Evolutionary conservation across 2,329 filamentous ascomycete genomes (phyloP), one percentile per base, ranked within the genome.

Genomic region (Myriosclerotinia scirpicola): DNA sequence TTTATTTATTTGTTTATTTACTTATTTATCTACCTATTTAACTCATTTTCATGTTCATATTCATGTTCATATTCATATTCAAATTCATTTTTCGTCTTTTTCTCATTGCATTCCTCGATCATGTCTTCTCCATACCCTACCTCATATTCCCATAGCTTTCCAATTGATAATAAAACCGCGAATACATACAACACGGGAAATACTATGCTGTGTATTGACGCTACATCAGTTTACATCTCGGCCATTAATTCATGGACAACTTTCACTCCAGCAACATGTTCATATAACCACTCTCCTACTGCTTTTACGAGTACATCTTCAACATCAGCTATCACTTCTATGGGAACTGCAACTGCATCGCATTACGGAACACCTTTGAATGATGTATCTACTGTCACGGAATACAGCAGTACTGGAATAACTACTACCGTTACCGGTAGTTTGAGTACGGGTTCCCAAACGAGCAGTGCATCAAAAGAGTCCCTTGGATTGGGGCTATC

Each of bases 381-480:
- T 36, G 42, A 55, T 44, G 56, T 66, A 38, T 66, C 64, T 8
- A 66, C 58, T 5, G 20, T 66, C 38, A 66, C 64, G 1, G 58
- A 66, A 20, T 62, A 48, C n/a, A 62, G 64, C 15, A 62, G 56
- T 11, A 63, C 50, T 48, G 42, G 40, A 38, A 63, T 38, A 12
- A 66, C 64, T 20, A 66, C 64, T 11, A 66, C 64, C 3, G 36
- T 63, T 17, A 66, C 64, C 11, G n/a, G 48, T 26, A 65, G 54
- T 22, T 14, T 54, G 56, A 50, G 34, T 34, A 48, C 54, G 38
- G n/a, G 30, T 17, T 60, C 64, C n/a, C 64, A 60, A 42, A 46
- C 54, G 30, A 65, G 54, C 54, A 46, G 12, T 48, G 50, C 64
- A 7, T 3, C 56, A 15, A 42, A 11, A 42, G 48, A 46, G 17